Evolutionary conservation across 179 eudicot genomes (phyloP).

Genomic region (Nepenthes alata): DNA sequence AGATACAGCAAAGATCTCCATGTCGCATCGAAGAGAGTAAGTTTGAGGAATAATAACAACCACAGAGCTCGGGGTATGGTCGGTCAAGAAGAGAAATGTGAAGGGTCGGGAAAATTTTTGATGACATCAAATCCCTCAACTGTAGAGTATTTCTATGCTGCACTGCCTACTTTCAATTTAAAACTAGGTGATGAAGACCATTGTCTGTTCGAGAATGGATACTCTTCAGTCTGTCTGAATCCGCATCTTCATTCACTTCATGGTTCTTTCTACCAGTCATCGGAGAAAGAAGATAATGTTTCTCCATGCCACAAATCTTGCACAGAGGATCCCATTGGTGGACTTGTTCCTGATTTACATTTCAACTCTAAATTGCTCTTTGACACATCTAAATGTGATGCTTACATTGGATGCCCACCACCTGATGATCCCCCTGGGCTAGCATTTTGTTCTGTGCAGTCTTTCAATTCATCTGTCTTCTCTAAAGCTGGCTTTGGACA

Average conservation of each 20-base stretch:
- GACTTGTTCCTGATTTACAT: conserved; percentile 13
- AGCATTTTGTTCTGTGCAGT: conserved; percentile 17
- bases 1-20: conserved; percentile 9
- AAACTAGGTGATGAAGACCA: conserved; percentile 14
- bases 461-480: conserved; percentile 16
- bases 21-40: conserved; percentile 11
- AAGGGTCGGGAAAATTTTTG: conserved; percentile 13
- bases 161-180: conserved; percentile 12
- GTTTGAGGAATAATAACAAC: conserved; percentile 12
- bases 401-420: conserved; percentile 15
- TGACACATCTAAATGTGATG: conserved; percentile 15
- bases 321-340: conserved; percentile 19
- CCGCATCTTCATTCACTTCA: conserved; percentile 19
- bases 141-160: conserved; percentile 14
- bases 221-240: conserved; percentile 14
- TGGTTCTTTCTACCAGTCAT: conserved; percentile 13
- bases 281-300: conserved; percentile 11
- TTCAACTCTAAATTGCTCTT: conserved; percentile 12
- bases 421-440: conserved; percentile 17
- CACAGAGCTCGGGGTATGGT: conserved; percentile 5
- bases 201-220: conserved; percentile 22
- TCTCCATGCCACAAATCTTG: conserved; percentile 9
- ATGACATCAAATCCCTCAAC: conserved; percentile 15
- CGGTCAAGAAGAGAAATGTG: conserved; percentile 10
- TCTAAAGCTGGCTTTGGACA: conserved; percentile 16